These are phyloP conservation scores for Leptosphaerulina australis DNA, from an alignment of 2,329 filamentous ascomycete species.

Conservation along the genomic window DNA sequence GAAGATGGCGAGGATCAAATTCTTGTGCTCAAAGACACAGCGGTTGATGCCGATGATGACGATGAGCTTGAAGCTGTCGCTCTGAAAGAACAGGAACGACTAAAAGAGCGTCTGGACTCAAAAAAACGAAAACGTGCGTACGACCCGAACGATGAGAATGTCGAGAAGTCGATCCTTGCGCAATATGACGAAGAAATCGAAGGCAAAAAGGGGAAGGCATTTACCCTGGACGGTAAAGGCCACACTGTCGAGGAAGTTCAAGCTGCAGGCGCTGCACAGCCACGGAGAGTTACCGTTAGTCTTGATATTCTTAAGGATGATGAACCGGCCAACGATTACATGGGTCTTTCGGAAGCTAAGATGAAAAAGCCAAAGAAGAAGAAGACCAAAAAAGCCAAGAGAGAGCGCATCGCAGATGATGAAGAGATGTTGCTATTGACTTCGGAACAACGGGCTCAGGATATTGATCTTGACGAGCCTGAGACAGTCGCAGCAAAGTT, in stretches of 20 bases:
- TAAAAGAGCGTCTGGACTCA: slow-evolving; percentile 76
- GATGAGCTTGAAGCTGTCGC: slow-evolving; percentile 86
- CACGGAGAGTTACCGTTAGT: slow-evolving; percentile 73
- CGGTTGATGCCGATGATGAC: slow-evolving; percentile 80
- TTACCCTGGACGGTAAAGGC: slow-evolving; percentile 82
- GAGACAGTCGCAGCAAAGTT: slow-evolving; percentile 35
- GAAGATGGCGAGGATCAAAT: slow-evolving; percentile 84
- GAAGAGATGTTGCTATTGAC: slow-evolving; percentile 59
- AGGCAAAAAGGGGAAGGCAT: slow-evolving; percentile 85
- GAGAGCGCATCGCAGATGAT: slow-evolving; percentile 58
- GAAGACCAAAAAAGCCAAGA: slow-evolving; percentile 41
- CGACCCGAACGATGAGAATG: slow-evolving; percentile 76
- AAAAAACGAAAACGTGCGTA: slow-evolving; percentile 93
- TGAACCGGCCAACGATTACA: slow-evolving; percentile 79
- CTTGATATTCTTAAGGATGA: slow-evolving; percentile 74
- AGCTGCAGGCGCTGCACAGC: slow-evolving; percentile 58
- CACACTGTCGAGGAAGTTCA: slow-evolving; percentile 66
- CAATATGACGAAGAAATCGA: slow-evolving; percentile 97
- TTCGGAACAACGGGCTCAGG: slow-evolving; percentile 38
- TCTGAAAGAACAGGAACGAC: slow-evolving; percentile 72
- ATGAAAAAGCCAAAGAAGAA: slow-evolving; percentile 67
- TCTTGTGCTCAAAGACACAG: slow-evolving; percentile 90
- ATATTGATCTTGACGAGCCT: slow-evolving; percentile 75
- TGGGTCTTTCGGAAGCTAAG: slow-evolving; percentile 85
- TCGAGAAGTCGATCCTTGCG: slow-evolving; percentile 71